Evolutionary conservation across 768 basidiomycete genomes (phyloP), one percentile per base, ranked within the genome.

Genomic region (Boletus fagicola): DNA sequence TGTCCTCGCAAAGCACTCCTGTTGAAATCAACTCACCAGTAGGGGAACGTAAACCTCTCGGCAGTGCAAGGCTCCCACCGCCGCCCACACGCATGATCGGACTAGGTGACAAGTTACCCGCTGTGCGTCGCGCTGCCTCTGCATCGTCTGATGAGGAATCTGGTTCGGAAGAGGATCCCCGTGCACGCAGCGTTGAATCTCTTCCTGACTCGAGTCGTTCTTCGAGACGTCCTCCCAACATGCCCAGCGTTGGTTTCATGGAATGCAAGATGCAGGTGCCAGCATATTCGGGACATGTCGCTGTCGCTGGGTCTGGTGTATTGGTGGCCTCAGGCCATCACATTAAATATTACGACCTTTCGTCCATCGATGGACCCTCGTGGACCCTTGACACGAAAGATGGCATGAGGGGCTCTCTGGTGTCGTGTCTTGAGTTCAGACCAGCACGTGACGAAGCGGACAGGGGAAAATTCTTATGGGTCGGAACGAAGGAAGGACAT

Each of bases 401-500:
- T 3, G 83, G 82, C 0, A 65, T 80, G 49, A 92, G 88, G 66
- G 88, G 92, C 44, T 72, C 81, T 4, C 86, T 84, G 63, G 78
- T 95, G 38, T 86, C 87, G 1, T 84, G 86, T 22, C 78, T 96
- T 73, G 92, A 88, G 70, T 92, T 94, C 68, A 79, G 87, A 16
- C 80, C 87, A 0, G 78, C 79, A 2, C 63, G 61, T 2, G 63
- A 69, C 11, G 63, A 72, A n/a, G 72, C 61, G 0, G 82, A 87
- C 51, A 76, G 80, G 18, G 91, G 89, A 3, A 77, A 77, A 31
- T 78, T 83, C 53, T 64, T 94, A 2, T 98, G 95, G 95, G 74
- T 88, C 12, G 96, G 95, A 5, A 92, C 92, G 30, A 94, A 90
- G 74, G 93, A 96, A 26, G 96, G 96, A 0, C 85, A 89, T 69